A percentile compares a stretch with the other conserved stretches of the same genome.
phyloP scores from a whole-genome alignment of 371 early-diverging fungal genomes.

The Mortierella sp. region DNA sequence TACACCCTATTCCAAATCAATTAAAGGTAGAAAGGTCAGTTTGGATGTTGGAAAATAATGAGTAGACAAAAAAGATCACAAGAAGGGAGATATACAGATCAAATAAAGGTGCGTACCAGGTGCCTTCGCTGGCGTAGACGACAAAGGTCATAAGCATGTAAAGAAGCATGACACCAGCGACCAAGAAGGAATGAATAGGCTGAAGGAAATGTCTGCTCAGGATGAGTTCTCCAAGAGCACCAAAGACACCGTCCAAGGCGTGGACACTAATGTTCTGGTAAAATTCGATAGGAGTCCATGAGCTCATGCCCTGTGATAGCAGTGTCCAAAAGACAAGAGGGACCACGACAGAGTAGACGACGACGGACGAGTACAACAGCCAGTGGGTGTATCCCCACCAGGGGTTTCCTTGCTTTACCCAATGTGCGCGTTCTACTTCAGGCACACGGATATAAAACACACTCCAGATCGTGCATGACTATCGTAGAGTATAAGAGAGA shows the following conservation, averaged over 20 bases:
- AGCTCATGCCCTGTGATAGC: conserved; percentile 23
- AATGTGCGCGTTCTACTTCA: conserved; percentile 27
- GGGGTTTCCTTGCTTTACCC: conserved; percentile 33
- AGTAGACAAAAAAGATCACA: background rate
- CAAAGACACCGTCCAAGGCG: conserved; percentile 63
- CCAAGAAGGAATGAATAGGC: conserved; percentile 60
- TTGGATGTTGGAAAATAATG: background rate
- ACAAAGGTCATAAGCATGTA: conserved; percentile 68
- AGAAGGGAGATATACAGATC: background rate
- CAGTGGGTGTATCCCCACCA: conserved; percentile 49
- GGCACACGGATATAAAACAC: conserved; percentile 37
- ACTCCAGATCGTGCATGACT: conserved; percentile 41
- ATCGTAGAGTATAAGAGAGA: background rate
- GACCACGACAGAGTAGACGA: conserved; percentile 58
- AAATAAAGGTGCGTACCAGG: conserved; percentile 47
- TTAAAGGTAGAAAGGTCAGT: background rate
- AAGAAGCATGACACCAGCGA: conserved; percentile 58
- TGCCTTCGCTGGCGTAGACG: conserved; percentile 60
- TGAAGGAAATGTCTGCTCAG: conserved; percentile 62
- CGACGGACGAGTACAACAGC: conserved; percentile 42
- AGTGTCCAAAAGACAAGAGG: conserved; percentile 72
- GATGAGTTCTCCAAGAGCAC: conserved; percentile 64
- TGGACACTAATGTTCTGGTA: conserved; percentile 67
- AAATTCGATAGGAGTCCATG: conserved; percentile 18
- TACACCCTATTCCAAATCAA: conserved; percentile 52